Conservation (phyloP, 2,329 filamentous ascomycete genomes). For the Ceratocystis variospora region DNA sequence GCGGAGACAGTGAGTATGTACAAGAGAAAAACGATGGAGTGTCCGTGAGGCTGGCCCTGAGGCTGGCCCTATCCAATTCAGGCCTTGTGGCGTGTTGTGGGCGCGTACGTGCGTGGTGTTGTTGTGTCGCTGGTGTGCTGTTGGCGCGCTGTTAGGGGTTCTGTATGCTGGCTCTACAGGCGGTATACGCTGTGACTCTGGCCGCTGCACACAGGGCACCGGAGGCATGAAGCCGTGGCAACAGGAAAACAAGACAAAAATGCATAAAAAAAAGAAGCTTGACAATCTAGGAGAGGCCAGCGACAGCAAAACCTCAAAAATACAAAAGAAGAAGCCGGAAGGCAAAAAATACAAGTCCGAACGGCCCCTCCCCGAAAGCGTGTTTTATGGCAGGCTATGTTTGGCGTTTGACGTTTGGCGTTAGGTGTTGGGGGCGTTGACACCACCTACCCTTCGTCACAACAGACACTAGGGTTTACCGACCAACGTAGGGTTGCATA, state of each 20-base stretch:
- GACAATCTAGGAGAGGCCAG: neutral
- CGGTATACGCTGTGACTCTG: neutral
- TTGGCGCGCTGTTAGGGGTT: neutral
- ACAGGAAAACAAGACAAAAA: neutral
- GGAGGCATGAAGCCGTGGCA: neutral
- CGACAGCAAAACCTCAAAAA: neutral
- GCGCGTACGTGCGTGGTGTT: neutral
- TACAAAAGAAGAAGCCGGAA: neutral
- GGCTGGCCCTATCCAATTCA: neutral
- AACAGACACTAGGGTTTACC: no score
- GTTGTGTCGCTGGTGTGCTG: no score
- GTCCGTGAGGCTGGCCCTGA: neutral
- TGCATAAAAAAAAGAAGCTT: neutral
- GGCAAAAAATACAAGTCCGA: neutral
- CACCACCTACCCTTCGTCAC: no score
- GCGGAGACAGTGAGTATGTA: neutral
- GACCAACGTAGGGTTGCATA: accelerated
- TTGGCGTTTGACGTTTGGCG: neutral
- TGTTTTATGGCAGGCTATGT: neutral
- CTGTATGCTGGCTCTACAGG: neutral
- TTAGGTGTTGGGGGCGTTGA: no score
- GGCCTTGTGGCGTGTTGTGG: neutral
- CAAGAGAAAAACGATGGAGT: neutral
- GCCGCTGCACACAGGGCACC: neutral
- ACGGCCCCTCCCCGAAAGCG: neutral